phyloP scores from a whole-genome alignment of 2,329 filamentous ascomycete species.

The Aspergillus neoniger region DNA sequence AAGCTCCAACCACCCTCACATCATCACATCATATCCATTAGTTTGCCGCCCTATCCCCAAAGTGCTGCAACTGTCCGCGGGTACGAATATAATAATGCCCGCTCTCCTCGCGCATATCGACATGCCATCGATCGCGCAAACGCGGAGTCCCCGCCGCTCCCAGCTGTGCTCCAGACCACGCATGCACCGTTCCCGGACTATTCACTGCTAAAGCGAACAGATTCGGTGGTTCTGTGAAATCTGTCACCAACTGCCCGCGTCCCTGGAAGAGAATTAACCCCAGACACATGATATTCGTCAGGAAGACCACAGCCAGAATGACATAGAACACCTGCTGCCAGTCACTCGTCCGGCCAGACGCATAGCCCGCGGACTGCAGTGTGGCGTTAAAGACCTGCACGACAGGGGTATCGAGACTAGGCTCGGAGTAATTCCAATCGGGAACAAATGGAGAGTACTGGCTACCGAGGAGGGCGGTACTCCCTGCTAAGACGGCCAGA shows the following conservation, averaged over 20 bases:
- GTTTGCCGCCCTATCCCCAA: neutral
- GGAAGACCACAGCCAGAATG: constrained; percentile 65
- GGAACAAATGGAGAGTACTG: constrained; percentile 63
- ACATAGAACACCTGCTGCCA: constrained; percentile 70
- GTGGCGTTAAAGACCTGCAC: constrained; percentile 65
- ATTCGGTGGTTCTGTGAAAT: constrained; percentile 77
- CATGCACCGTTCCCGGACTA: constrained; percentile 52
- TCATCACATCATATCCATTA: too few species aligned
- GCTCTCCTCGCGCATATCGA: constrained; percentile 49
- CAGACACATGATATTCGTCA: constrained; percentile 67
- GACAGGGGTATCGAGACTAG: constrained; percentile 48
- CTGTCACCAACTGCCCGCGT: constrained; percentile 65
- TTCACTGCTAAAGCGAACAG: constrained; percentile 73
- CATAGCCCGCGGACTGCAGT: constrained; percentile 67
- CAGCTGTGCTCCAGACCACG: too few species aligned
- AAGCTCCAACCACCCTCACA: too few species aligned
- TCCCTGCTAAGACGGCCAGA: constrained; percentile 68
- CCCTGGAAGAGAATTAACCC: constrained; percentile 61
- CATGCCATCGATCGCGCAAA: constrained; percentile 49
- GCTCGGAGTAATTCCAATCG: constrained; percentile 52
- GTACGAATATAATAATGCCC: constrained; percentile 55
- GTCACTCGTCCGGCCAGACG: constrained; percentile 60
- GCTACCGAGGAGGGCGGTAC: constrained; percentile 64
- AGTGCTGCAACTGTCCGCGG: too few species aligned
- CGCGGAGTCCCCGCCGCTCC: constrained; percentile 54